phyloP scores from a whole-genome alignment of 352 stramenopile species.

The Globisporangium paroecandrum region DNA sequence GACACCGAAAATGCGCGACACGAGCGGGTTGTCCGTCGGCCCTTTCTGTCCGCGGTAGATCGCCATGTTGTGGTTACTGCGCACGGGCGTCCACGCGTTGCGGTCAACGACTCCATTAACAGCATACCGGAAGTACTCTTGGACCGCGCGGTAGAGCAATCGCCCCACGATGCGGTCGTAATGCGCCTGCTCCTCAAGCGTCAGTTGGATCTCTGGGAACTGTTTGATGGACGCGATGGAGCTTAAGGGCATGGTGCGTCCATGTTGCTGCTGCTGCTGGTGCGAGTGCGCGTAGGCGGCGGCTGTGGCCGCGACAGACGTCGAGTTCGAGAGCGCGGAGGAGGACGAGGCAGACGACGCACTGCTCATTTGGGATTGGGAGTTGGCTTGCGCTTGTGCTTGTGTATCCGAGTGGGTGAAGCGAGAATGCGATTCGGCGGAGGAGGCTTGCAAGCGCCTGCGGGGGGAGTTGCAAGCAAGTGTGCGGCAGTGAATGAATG shows the following conservation, averaged over 20 bases:
- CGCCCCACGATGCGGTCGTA: not conserved
- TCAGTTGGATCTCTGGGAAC: not conserved
- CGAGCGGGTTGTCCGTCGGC: not conserved
- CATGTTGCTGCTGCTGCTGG: not conserved
- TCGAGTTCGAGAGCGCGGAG: not conserved
- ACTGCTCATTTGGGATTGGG: not conserved
- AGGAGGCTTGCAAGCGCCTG: too few relatives aligned
- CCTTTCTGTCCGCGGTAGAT: conserved; percentile 18
- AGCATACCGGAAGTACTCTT: not conserved
- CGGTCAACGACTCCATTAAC: conserved; percentile 2
- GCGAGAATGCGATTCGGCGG: not conserved
- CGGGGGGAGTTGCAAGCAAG: too few relatives aligned
- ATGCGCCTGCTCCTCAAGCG: not conserved
- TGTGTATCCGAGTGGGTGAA: not conserved
- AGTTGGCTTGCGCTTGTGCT: not conserved
- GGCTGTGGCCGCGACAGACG: not conserved
- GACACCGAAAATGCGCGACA: conserved; percentile 17
- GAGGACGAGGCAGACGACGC: not conserved
- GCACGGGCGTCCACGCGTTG: conserved; percentile 17
- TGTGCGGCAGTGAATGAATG: not conserved
- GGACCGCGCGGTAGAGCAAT: not conserved
- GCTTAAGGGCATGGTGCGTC: not conserved
- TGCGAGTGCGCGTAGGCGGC: not conserved
- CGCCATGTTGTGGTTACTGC: conserved; percentile 15
- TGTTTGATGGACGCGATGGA: not conserved